Conservation (phyloP, 2,329 filamentous ascomycete genomes). For the Venturiaceae sp. region DNA sequence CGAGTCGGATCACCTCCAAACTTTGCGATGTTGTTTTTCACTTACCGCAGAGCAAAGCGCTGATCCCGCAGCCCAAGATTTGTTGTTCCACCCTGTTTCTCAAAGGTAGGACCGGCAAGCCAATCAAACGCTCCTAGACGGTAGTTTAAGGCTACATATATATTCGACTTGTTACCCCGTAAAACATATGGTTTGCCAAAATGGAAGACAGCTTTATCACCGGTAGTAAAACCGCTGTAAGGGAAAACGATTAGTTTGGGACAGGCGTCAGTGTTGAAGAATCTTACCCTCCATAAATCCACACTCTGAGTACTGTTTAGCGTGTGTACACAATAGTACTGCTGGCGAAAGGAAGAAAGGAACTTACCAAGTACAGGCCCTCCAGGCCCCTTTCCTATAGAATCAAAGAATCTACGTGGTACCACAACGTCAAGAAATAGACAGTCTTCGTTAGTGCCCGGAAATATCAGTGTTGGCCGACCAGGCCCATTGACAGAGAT, state of each 20-base stretch:
- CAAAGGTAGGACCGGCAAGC: conserved; percentile 21
- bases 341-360: no score
- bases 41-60: conserved; percentile 28
- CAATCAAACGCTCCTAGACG: conserved; percentile 32
- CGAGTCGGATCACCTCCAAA: conserved; percentile 23
- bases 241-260: no score
- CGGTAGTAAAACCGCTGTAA: conserved; percentile 33
- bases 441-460: conserved; percentile 33
- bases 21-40: conserved; percentile 28
- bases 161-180: conserved; percentile 29
- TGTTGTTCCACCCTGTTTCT: conserved; percentile 21
- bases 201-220: conserved; percentile 29
- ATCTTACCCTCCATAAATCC: conserved; percentile 43
- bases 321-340: not conserved
- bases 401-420: conserved; percentile 27
- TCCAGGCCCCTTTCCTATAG: conserved; percentile 15
- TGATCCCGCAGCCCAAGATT: conserved; percentile 28
- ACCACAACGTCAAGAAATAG: conserved; percentile 38
- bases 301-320: not conserved
- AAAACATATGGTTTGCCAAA: conserved; percentile 25
- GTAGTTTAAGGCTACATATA: conserved; percentile 37
- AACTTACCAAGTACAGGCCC: conserved; percentile 3
- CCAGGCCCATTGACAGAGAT: not conserved
- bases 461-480: not conserved
- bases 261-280: no score